Conservation (phyloP, 1,284 basidiomycete genomes). For the Ceratobasidium sp. region DNA sequence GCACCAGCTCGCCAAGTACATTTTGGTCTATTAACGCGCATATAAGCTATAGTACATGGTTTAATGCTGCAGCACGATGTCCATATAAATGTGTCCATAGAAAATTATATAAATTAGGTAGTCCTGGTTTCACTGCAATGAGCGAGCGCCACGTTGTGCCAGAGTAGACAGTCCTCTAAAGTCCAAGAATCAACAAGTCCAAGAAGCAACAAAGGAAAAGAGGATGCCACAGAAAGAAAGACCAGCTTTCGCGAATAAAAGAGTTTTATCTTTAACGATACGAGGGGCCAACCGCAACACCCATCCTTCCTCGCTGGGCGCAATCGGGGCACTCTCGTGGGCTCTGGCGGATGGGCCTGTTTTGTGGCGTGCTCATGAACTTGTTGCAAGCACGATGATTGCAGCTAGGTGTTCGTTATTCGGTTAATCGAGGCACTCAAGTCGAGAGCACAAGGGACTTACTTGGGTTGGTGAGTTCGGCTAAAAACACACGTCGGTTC, state of each 20-base stretch:
- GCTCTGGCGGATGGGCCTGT: conserved; percentile 42
- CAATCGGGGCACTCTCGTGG: conserved; percentile 43
- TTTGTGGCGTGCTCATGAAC: conserved; percentile 37
- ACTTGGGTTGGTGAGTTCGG: conserved; percentile 62
- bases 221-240: conserved; percentile 29
- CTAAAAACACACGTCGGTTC: conserved; percentile 78
- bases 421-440: neutral
- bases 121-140: neutral
- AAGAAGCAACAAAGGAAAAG: conserved; percentile 7
- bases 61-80: conserved; percentile 18
- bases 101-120: conserved; percentile 44
- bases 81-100: conserved; percentile 43
- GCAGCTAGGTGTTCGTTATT: neutral
- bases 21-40: conserved; percentile 5
- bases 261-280: conserved; percentile 7
- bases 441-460: neutral
- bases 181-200: conserved; percentile 12
- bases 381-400: conserved; percentile 25
- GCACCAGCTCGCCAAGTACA: neutral
- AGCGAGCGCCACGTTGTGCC: conserved; percentile 19
- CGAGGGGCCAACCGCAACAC: conserved; percentile 32
- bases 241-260: conserved; percentile 23
- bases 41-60: conserved; percentile 32
- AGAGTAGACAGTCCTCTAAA: conserved; percentile 40
- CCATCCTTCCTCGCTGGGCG: conserved; percentile 29